Base-by-base conservation (phyloP, 2,329 filamentous ascomycete genomes). In the Aspergillus aculeatus region DNA sequence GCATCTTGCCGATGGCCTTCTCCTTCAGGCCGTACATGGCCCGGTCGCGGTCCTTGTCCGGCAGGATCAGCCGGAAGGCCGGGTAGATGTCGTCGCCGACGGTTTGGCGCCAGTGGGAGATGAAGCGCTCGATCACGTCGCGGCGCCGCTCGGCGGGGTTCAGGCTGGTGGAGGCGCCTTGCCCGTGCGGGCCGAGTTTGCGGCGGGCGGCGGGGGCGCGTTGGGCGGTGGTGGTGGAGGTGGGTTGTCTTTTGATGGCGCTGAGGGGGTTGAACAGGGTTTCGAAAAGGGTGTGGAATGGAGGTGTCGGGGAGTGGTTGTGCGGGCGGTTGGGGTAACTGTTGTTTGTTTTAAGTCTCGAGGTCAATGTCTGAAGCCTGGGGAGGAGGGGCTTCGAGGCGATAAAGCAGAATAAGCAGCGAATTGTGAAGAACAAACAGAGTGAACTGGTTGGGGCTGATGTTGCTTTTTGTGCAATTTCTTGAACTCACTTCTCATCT, bases 1-100 rank as follows among this genome's bases (percentile, higher is more conserved):
- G 81, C 21, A 98, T 79, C 72, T 92, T 96, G 10, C 89, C 94
- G 61, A 99, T 92, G 5, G 88, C 86, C 72, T 89, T 93, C 79
- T 99, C 95, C 72, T 98, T 98, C 47, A 99, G 81, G 0, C 94
- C 92, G 70, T 98, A 99, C 81, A 96, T 92, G 19, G 90, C 89
- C 51, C 95, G 86, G 69, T 98, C 92, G 44, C 92, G 86, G 71
- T 99, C 95, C 72, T 96, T 96, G 69, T 96, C 92, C 0, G 94
- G 93, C 3, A 97, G 82, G 59, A 98, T 96, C 50, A 99, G 84
- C 21, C 95, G 88, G 75, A 99, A 84, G 1, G 92, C 94, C 0
- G 95, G 95, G 71, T 95, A 98, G 68, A 99, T 91, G 75, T 99
- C 95, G 67, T 91, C 81, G 26, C 95, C 95, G 23, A 97, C 93